A percentile compares a stretch with the other conserved stretches of the same genome.
Conservation (phyloP, 225 moss, liverwort and hornwort species). For the Thuidium tamariscinum region DNA sequence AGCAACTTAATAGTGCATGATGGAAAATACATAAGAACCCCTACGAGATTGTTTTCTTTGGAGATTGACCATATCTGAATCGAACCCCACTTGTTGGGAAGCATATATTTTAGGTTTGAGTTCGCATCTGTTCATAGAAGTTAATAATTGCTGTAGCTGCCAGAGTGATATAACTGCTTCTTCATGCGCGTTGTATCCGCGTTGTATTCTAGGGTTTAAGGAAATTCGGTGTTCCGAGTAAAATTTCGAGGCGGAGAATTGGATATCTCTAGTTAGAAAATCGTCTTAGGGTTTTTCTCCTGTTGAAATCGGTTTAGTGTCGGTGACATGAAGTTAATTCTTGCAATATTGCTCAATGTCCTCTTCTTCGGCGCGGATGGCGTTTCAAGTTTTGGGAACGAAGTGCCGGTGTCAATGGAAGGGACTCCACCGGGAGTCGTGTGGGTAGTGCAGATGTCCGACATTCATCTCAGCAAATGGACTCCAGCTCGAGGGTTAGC, state of each 20-base stretch:
- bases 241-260: not conserved
- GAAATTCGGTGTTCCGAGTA: not conserved
- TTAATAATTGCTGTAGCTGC: not conserved
- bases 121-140: not conserved
- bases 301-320: not conserved
- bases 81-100: too few species aligned
- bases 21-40: not conserved
- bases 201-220: not conserved
- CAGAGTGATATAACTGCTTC: not conserved
- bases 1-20: too few species aligned
- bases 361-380: not conserved
- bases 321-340: not conserved
- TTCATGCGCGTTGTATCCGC: not conserved
- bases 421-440: conserved; percentile 43
- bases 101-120: not conserved
- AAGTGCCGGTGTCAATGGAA: conserved; percentile 17
- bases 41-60: too few species aligned
- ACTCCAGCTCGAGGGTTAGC: conserved; percentile 45
- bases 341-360: not conserved
- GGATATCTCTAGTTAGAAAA: not conserved
- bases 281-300: not conserved
- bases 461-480: conserved; percentile 77
- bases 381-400: not conserved
- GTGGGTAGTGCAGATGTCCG: conserved; percentile 90
- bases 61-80: not conserved